Evolutionary conservation across 192 early-diverging fungal species (phyloP), one percentile per base, ranked within the genome.

Genomic region (Gonapodya sp.): DNA sequence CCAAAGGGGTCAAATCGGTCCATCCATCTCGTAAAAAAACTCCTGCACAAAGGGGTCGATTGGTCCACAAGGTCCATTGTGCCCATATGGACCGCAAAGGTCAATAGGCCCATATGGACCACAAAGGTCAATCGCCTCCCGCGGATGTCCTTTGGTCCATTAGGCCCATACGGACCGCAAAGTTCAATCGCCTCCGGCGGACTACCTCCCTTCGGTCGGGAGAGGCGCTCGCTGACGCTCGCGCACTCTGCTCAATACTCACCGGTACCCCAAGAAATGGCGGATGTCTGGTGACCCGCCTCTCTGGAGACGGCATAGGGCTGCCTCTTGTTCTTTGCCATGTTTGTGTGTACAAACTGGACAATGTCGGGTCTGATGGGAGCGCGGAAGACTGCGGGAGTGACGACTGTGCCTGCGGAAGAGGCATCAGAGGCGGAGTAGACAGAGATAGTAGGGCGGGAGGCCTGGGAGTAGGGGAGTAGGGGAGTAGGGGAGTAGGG

Each of bases 281-380:
- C 97, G 79, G 96, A 98, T 84, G 96, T 98, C 91, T 97, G 95
- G 89, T 99, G 94, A 88, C 96, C 96, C 86, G 97, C 97, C 91
- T 96, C 93, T 86, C 92, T 91, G 88, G 92, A 94, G 83, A 94
- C 95, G 80, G 96, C 88, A 89, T 99, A 99, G 78, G 96, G 90
- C 90, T 99, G 96, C 86, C 96, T 93, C 87, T 92, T 95, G 93
- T 97, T 98, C 95, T 98, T 99, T 90, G 93, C 92, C 90, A 99
- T 94, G 91, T 96, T 96, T 86, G 93, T 98, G 93, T 97, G 94
- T 79, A 97, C 96, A 83, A 94, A 93, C 87, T 93, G 89, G 84
- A 99, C 94, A 84, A 98, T 92, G 84, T 98, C 96, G 81, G 96
- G 93, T 87, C 96, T 93, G 89, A 98, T 98, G 80, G 97, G 96